Percentiles rank a stretch among this genome's conserved stretches.
Evolutionary conservation across 495 filamentous ascomycete species (phyloP).

Genomic region (Filosporella fistucella): DNA sequence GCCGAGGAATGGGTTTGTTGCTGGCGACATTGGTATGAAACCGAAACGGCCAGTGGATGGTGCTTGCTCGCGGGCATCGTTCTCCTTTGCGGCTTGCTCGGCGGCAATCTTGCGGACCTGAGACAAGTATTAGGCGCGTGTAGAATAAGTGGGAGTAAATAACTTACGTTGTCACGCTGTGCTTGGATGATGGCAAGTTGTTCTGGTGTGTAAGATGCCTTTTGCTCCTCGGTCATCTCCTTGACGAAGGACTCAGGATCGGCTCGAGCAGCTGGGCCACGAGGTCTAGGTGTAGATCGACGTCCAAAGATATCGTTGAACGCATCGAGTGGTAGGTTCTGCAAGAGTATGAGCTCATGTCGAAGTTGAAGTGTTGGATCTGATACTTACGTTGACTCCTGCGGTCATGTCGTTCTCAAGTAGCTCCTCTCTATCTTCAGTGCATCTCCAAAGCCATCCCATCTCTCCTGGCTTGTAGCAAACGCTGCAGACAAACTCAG

Average conservation of each 20-base stretch:
- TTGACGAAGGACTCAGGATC: constrained; percentile 36
- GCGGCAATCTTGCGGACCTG: no score
- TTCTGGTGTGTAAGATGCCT: constrained; percentile 35
- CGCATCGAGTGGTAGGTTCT: constrained; percentile 27
- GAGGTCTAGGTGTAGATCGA: constrained; percentile 2
- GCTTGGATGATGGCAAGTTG: constrained; percentile 35
- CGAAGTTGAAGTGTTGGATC: not conserved
- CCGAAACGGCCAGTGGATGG: no score
- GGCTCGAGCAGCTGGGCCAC: constrained; percentile 15
- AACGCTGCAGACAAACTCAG: constrained; percentile 38
- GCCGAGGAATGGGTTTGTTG: not conserved
- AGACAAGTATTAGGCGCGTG: no score
- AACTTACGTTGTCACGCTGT: constrained; percentile 29
- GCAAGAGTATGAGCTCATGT: constrained; percentile 1
- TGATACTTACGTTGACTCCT: constrained; percentile 26
- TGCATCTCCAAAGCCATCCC: constrained; percentile 67
- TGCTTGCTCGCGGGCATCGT: no score
- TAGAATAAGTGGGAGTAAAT: not conserved
- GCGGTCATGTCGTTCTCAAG: constrained; percentile 31
- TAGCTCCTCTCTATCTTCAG: constrained; percentile 48
- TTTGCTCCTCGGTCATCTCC: constrained; percentile 44
- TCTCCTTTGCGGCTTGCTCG: no score
- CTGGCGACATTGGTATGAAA: not conserved
- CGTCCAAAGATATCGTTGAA: constrained; percentile 21
- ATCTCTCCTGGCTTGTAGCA: constrained; percentile 44